phyloP scores from a whole-genome alignment of 345 rosid species.

The Turritis glabra region DNA sequence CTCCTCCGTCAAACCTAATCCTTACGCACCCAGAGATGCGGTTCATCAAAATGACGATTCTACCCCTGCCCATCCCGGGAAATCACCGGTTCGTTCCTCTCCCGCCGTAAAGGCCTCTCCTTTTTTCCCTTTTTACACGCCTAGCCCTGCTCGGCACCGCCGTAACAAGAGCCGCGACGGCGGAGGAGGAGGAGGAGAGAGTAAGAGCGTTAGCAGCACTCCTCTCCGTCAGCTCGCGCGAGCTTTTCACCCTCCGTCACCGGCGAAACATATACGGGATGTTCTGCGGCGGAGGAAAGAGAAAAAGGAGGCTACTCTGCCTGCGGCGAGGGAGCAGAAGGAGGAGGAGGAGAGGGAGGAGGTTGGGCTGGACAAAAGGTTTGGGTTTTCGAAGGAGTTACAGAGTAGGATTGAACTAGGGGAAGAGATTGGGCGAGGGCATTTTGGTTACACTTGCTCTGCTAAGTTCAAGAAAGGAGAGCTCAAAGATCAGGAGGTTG shows the following conservation, averaged over 20 bases:
- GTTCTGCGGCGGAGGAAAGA: conserved; percentile 60
- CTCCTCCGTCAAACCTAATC: conserved; percentile 56
- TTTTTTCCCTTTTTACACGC: conserved; percentile 59
- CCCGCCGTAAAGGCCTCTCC: conserved; percentile 45
- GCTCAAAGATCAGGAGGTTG: conserved; percentile 79
- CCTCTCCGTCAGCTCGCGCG: conserved; percentile 70
- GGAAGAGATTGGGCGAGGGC: conserved; percentile 95
- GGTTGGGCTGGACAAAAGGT: conserved; percentile 78
- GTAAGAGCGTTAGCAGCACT: conserved; percentile 51
- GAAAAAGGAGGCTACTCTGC: conserved; percentile 39
- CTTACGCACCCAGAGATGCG: conserved; percentile 51
- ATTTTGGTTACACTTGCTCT: conserved; percentile 95
- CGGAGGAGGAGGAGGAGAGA: conserved; percentile 21
- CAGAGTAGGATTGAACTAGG: conserved; percentile 65
- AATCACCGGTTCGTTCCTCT: conserved; percentile 35
- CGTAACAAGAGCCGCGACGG: conserved; percentile 53
- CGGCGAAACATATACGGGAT: conserved; percentile 86
- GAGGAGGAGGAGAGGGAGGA: conserved; percentile 50
- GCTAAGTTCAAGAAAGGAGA: conserved; percentile 93
- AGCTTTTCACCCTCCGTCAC: conserved; percentile 90
- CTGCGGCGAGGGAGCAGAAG: conserved; percentile 43
- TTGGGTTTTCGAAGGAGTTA: conserved; percentile 84
- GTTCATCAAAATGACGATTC: conserved; percentile 37
- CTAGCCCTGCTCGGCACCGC: conserved; percentile 63
- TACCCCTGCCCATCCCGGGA: conserved; percentile 36